phyloP scores from a whole-genome alignment of 202 grass and related monocot genomes.

The Panicum virgatum region DNA sequence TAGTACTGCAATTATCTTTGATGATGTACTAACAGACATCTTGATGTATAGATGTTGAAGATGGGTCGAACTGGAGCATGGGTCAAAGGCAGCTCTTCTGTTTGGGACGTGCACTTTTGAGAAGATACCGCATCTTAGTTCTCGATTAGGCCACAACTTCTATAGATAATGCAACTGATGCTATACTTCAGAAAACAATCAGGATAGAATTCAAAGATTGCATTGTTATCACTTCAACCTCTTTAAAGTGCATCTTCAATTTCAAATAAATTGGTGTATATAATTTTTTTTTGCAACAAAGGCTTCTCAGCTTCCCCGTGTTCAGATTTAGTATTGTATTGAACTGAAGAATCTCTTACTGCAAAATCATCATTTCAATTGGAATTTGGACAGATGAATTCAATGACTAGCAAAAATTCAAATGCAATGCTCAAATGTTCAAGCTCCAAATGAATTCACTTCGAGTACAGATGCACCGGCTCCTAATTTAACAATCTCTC shows the following conservation, averaged over 20 bases:
- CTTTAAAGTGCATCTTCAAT: too few species aligned
- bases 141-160: constrained; percentile 93
- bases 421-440: constrained; percentile 17
- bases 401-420: not conserved
- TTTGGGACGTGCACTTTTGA: too few species aligned
- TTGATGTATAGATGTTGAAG: constrained; percentile 62
- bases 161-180: constrained; percentile 92
- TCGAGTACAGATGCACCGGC: constrained; percentile 20
- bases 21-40: not conserved
- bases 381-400: too few species aligned
- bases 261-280: too few species aligned
- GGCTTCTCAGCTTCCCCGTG: not conserved
- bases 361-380: too few species aligned
- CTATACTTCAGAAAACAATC: constrained; percentile 85
- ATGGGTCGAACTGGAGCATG: constrained; percentile 98
- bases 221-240: constrained; percentile 90
- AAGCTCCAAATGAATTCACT: constrained; percentile 31
- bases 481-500: not conserved
- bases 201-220: constrained; percentile 74
- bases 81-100: constrained; percentile 95
- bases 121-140: constrained; percentile 71
- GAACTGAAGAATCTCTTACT: too few species aligned
- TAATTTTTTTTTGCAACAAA: too few species aligned
- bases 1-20: not conserved
- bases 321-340: too few species aligned